phyloP scores from a whole-genome alignment of 1,284 basidiomycete genomes.

The Tremellales sp. region DNA sequence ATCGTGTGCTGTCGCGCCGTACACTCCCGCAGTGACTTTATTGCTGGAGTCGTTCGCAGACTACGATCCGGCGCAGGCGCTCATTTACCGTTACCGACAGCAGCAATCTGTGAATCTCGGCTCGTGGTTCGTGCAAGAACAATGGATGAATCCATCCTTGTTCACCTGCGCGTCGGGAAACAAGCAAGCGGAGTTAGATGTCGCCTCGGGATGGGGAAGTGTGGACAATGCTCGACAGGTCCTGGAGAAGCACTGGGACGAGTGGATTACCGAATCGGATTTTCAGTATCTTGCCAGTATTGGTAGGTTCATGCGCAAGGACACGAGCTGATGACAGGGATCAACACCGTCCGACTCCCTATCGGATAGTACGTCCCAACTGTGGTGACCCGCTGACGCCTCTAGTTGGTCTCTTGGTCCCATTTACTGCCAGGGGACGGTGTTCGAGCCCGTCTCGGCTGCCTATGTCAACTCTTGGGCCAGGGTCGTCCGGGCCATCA shows the following conservation, averaged over 20 bases:
- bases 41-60: conserved; percentile 51
- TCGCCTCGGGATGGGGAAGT: conserved; percentile 50
- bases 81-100: conserved; percentile 60
- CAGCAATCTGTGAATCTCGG: conserved; percentile 66
- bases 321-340: conserved; percentile 48
- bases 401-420: conserved; percentile 54
- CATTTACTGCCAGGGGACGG: conserved; percentile 52
- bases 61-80: conserved; percentile 54
- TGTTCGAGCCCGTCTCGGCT: conserved; percentile 57
- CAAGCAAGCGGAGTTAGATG: conserved; percentile 53
- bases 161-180: conserved; percentile 61
- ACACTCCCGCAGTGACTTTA: conserved; percentile 24
- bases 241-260: conserved; percentile 74
- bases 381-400: not conserved
- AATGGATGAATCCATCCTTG: conserved; percentile 70
- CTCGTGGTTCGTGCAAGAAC: conserved; percentile 71
- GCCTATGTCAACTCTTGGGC: conserved; percentile 66
- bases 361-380: conserved; percentile 55
- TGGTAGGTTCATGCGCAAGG: conserved; percentile 20
- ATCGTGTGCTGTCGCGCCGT: conserved; percentile 18
- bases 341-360: conserved; percentile 69
- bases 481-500: conserved; percentile 57
- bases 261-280: conserved; percentile 64
- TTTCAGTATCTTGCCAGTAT: conserved; percentile 50
- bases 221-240: conserved; percentile 53